These are phyloP conservation scores for Boletus fagicola DNA, from an alignment of 768 basidiomycete species.

Conservation along the genomic window DNA sequence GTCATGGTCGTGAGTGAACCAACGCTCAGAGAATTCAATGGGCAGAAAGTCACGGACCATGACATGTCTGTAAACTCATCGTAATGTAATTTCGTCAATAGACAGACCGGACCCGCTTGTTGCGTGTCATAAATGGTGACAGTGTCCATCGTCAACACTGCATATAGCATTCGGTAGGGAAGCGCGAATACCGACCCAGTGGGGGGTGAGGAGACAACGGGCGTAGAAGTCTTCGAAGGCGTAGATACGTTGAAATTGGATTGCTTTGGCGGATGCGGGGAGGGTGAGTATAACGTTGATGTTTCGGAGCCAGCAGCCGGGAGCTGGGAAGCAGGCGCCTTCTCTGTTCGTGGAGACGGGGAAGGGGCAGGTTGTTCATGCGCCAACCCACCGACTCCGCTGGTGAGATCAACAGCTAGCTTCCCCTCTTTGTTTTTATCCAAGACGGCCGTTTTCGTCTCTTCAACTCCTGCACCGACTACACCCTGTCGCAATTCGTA, in stretches of 20 bases:
- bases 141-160: constrained; percentile 95
- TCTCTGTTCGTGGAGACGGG: constrained; percentile 20
- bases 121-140: constrained; percentile 96
- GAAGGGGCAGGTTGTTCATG: constrained; percentile 12
- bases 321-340: constrained; percentile 8
- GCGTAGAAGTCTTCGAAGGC: constrained; percentile 22
- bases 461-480: constrained; percentile 33
- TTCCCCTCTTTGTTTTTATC: constrained; percentile 63
- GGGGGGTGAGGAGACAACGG: constrained; percentile 43
- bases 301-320: constrained; percentile 9
- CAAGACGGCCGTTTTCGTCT: constrained; percentile 57
- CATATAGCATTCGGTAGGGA: constrained; percentile 92
- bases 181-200: constrained; percentile 76
- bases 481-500: constrained; percentile 82
- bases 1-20: constrained; percentile 3
- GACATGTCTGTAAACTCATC: constrained; percentile 96
- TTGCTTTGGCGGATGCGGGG: constrained; percentile 12
- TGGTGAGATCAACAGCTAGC: constrained; percentile 60
- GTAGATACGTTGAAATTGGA: constrained; percentile 12
- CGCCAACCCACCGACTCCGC: constrained; percentile 24
- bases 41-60: constrained; percentile 59
- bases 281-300: constrained; percentile 10
- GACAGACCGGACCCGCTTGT: constrained; percentile 86
- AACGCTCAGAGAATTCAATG: background rate
- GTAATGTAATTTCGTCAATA: constrained; percentile 93